These are phyloP conservation scores for Dendryphion nanum DNA, from an alignment of 2,329 filamentous ascomycete genomes.

Conservation along the genomic window DNA sequence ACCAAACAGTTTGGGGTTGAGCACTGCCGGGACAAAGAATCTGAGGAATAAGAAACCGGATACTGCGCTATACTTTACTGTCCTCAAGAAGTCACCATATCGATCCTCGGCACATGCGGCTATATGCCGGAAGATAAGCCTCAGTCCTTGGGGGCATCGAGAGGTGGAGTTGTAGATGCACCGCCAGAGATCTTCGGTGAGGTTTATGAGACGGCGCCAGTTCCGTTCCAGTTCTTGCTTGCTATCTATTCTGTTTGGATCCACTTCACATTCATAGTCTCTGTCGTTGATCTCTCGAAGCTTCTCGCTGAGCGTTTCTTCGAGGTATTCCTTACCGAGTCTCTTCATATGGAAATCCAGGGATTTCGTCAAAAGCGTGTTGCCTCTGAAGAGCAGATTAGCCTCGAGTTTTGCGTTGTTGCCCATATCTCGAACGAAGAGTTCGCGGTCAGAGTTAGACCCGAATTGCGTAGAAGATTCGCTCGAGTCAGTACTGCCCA, in stretches of 20 bases:
- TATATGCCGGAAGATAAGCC: constrained; percentile 86
- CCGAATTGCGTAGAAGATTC: constrained; percentile 40
- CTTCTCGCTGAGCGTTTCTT: constrained; percentile 82
- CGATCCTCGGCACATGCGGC: constrained; percentile 89
- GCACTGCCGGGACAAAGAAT: constrained; percentile 93
- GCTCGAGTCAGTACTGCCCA: constrained; percentile 67
- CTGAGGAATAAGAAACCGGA: constrained; percentile 92
- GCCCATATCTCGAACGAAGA: constrained; percentile 73
- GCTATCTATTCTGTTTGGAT: constrained; percentile 72
- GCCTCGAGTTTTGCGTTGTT: constrained; percentile 82
- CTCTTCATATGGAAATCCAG: constrained; percentile 95
- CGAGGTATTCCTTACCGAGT: constrained; percentile 87
- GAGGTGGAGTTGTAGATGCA: constrained; percentile 73
- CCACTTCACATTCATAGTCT: constrained; percentile 91
- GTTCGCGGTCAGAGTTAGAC: constrained; percentile 61
- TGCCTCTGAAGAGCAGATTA: constrained; percentile 91
- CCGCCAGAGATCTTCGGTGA: constrained; percentile 83
- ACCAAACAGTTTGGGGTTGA: constrained; percentile 92
- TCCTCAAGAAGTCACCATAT: constrained; percentile 88
- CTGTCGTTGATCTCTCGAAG: constrained; percentile 85
- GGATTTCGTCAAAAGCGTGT: constrained; percentile 88
- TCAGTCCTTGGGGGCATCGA: constrained; percentile 75
- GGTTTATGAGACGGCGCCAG: constrained; percentile 72
- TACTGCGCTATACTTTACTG: constrained; percentile 88
- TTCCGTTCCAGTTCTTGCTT: constrained; percentile 75